Percentiles rank a stretch among this genome's conserved stretches.
phyloP scores from a whole-genome alignment of 257 asterid genomes.

The Ballota nigra region DNA sequence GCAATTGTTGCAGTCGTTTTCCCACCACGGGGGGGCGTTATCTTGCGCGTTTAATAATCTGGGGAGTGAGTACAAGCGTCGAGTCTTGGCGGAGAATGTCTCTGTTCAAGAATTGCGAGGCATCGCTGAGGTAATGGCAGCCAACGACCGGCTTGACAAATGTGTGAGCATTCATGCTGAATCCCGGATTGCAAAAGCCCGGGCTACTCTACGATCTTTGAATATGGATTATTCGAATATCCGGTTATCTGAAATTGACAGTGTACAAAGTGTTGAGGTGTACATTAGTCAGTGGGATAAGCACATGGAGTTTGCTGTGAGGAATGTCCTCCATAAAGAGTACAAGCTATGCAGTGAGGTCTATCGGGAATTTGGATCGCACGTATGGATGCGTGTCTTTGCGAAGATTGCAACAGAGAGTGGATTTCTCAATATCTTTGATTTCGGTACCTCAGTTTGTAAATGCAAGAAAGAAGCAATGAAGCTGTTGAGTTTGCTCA shows the following conservation, averaged over 20 bases:
- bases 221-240: constrained; percentile 49
- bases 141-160: constrained; percentile 40
- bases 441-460: constrained; percentile 51
- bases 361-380: constrained; percentile 34
- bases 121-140: constrained; percentile 47
- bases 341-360: constrained; percentile 60
- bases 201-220: constrained; percentile 38
- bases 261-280: constrained; percentile 50
- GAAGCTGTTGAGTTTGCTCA: constrained; percentile 67
- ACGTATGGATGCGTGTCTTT: constrained; percentile 57
- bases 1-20: constrained; percentile 41
- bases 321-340: constrained; percentile 56
- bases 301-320: constrained; percentile 64
- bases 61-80: constrained; percentile 48
- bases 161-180: constrained; percentile 51
- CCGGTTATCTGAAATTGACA: constrained; percentile 51
- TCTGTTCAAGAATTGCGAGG: constrained; percentile 47
- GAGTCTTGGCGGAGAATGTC: constrained; percentile 21
- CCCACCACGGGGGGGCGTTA: constrained; percentile 42
- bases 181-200: constrained; percentile 49
- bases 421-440: constrained; percentile 54
- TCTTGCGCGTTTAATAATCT: constrained; percentile 41
- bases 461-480: constrained; percentile 77
- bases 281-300: constrained; percentile 60
- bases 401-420: constrained; percentile 53